Evolutionary conservation across 2,329 filamentous ascomycete genomes (phyloP), one percentile per base, ranked within the genome.

Genomic region (Claviceps cyperi): DNA sequence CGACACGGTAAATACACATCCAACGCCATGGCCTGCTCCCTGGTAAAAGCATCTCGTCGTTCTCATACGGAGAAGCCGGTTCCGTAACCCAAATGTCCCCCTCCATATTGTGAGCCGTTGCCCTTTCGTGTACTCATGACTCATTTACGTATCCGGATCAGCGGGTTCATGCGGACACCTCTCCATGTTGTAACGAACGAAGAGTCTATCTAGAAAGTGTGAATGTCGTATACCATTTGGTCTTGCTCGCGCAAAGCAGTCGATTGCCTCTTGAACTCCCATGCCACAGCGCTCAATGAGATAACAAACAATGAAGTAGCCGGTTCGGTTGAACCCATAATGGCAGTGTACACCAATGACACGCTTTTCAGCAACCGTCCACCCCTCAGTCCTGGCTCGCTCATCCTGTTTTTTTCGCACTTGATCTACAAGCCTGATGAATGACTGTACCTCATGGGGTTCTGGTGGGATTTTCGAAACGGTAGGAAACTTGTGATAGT

Each of bases 241-340:
- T 49, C 90, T 73, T 50, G 78, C 78, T 56, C 68, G 67, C 17
- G 80, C 80, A 67, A 97, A 97, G 53, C 81, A 76, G 48, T 86
- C 80, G 53, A 97, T 81, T 1, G 91, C 91, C 50, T 84, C 80
- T 58, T 85, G 77, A 2, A 95, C 77, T 21, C 70, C 71, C 59
- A 79, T 90, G 0, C 78, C 81, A 56, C 84, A 77, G 45, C 80
- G 74, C 68, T 96, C 89, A 14, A 96, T 83, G n/a, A 97, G 71
- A 61, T 96, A 97, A 60, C 83, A 88, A 35, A 87, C 84, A 47
- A 97, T 80, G 61, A 96, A 86, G 64, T 91, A 95, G 0, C 91
- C 91, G 0, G 91, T 96, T 21, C 90, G 78, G 63, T 97, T 96
- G 69, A 94, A 96, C 0, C 91, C 91, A 58, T 96, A 96, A 61